Evolutionary conservation across 495 filamentous ascomycete genomes (phyloP), one percentile per base, ranked within the genome.

Genomic region (Bombardia bombarda): DNA sequence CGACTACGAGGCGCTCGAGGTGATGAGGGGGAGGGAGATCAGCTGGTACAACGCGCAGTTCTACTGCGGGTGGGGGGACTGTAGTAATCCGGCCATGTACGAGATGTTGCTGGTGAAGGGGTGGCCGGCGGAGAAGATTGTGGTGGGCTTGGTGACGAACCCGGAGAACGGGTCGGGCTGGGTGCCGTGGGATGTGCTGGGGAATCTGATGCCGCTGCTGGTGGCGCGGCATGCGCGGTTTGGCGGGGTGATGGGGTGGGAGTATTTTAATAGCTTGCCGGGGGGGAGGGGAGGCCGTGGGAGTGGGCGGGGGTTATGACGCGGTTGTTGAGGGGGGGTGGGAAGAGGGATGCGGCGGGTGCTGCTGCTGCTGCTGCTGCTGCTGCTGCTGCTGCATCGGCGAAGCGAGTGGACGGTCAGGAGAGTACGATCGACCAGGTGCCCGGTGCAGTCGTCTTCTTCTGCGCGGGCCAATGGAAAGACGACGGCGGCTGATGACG

Each of bases 161-260:
- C 78, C 81, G 0, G 70, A 68, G n/a, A 87, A 87, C 60, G 87
- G 85, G 55, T 17, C 22, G 20, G 69, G 68, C 7, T 73, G 45
- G 45, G 62, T 73, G 2, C 47, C 42, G 19, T 66, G 66, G 42
- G 52, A 65, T 26, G 28, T 42, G 14, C 40, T 66, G 38, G 57
- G 51, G 0, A 42, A 42, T n/a, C 61, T 70, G 20, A 37, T 73
- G 23, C 49, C 58, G 22, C 42, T 62, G 45, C 46, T 72, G 16
- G 52, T 49, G 20, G 54, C 54, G 22, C 50, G 66, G 53, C 61
- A 70, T 49, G 54, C 61, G 16, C 35, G 53, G 9, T 73, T 92
- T 58, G 87, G 85, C 3, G 86, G 87, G 5, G 83, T 90, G 0
- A 84, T 86, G 77, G 84, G 87, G 3, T 93, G 87, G 87, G 87